These are phyloP conservation scores for Trifolium dubium DNA, from an alignment of 306 rosid species.

Conservation along the genomic window DNA sequence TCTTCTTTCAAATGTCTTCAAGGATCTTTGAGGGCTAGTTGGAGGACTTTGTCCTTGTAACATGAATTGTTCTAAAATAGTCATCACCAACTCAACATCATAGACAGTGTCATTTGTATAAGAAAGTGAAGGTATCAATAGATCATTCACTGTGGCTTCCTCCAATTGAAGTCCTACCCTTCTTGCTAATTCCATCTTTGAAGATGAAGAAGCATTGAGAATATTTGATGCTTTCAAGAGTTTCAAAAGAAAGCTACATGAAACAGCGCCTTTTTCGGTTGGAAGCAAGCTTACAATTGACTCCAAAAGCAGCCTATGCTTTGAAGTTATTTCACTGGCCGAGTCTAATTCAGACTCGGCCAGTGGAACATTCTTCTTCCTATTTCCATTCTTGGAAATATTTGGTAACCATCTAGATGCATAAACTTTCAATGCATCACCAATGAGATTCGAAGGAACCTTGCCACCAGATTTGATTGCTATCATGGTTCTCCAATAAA, in stretches of 20 bases:
- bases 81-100: conserved; percentile 81
- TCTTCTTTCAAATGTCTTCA: conserved; percentile 67
- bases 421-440: conserved; percentile 88
- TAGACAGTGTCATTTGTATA: conserved; percentile 51
- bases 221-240: conserved; percentile 89
- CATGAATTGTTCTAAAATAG: conserved; percentile 78
- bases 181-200: conserved; percentile 82
- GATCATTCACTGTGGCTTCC: conserved; percentile 78
- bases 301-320: conserved; percentile 81
- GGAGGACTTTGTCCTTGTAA: conserved; percentile 92
- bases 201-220: conserved; percentile 80
- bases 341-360: conserved; percentile 64
- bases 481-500: conserved; percentile 92
- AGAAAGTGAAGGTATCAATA: conserved; percentile 77
- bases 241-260: conserved; percentile 82
- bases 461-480: conserved; percentile 82
- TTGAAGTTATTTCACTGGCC: conserved; percentile 60
- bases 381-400: conserved; percentile 55
- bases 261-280: conserved; percentile 82
- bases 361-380: conserved; percentile 39
- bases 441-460: conserved; percentile 69
- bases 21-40: conserved; percentile 83
- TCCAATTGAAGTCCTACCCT: conserved; percentile 84
- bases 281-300: conserved; percentile 91
- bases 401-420: conserved; percentile 86